These are phyloP conservation scores for Leishmania tropica DNA, from an alignment of 208 protist species.

Conservation along the genomic window DNA sequence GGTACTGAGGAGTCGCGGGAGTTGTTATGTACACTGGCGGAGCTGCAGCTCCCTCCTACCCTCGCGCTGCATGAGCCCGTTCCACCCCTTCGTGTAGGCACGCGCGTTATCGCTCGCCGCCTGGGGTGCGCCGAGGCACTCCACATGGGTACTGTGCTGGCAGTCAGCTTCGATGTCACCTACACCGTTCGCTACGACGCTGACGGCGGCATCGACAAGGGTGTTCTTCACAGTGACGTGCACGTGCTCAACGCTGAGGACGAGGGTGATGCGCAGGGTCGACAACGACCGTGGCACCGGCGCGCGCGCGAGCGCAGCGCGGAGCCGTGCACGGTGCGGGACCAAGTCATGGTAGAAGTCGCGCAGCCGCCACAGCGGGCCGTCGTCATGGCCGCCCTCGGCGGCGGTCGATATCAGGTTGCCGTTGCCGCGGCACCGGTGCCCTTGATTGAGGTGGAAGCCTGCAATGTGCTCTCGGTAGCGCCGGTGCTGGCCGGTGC, in stretches of 20 bases:
- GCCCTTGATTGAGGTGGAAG: constrained; percentile 93
- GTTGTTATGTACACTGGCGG: constrained; percentile 37
- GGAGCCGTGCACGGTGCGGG: constrained; percentile 61
- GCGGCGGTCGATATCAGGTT: constrained; percentile 54
- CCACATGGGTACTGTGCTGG: constrained; percentile 50
- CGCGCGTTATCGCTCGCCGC: constrained; percentile 53
- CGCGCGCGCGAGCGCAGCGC: neutral
- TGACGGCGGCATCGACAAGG: constrained; percentile 37
- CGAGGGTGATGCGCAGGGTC: constrained; percentile 9
- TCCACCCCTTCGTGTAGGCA: constrained; percentile 56
- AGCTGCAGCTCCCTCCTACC: constrained; percentile 51
- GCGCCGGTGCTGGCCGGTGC: constrained; percentile 61
- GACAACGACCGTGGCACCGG: neutral
- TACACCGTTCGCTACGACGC: constrained; percentile 64
- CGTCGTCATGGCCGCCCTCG: constrained; percentile 56
- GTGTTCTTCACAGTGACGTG: constrained; percentile 73
- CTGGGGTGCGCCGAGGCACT: constrained; percentile 48
- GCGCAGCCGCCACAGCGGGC: constrained; percentile 41
- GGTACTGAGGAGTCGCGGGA: constrained; percentile 18
- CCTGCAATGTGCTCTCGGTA: constrained; percentile 67
- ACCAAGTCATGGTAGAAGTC: constrained; percentile 58
- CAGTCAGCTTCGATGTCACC: constrained; percentile 54
- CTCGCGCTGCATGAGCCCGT: constrained; percentile 48
- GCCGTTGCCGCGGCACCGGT: constrained; percentile 96
- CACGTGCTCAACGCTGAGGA: constrained; percentile 46